Conservation (phyloP, 2,329 filamentous ascomycete genomes). For the Alternaria arborescens region DNA sequence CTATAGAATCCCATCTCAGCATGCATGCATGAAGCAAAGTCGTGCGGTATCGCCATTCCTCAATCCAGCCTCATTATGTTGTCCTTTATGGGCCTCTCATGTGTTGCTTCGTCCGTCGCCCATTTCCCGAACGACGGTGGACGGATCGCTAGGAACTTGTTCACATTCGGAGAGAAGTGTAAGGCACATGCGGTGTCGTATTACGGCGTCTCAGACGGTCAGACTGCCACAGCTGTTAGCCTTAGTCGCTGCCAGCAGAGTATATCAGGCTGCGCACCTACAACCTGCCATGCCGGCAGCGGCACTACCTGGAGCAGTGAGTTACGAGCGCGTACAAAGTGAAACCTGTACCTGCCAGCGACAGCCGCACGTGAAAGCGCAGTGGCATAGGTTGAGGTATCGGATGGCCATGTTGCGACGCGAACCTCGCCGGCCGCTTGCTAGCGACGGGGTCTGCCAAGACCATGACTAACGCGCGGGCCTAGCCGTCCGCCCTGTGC, state of each 20-base stretch:
- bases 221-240: background rate
- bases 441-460: slow-evolving; percentile 5
- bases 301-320: background rate
- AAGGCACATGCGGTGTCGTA: too few species aligned
- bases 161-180: background rate
- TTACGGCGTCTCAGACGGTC: background rate
- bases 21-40: background rate
- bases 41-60: background rate
- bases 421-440: background rate
- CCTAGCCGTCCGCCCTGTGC: background rate
- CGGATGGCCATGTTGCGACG: background rate
- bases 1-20: background rate
- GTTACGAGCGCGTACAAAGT: background rate
- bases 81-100: background rate
- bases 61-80: background rate
- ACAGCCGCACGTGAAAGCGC: background rate
- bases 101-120: background rate
- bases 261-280: background rate
- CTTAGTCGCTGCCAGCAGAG: background rate
- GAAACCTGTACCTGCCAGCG: background rate
- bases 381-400: background rate
- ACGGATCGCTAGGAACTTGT: background rate
- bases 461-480: slow-evolving; percentile 9
- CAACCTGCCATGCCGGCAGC: background rate
- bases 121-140: background rate